phyloP scores from a whole-genome alignment of 768 basidiomycete species.

The Mycena latifolia region DNA sequence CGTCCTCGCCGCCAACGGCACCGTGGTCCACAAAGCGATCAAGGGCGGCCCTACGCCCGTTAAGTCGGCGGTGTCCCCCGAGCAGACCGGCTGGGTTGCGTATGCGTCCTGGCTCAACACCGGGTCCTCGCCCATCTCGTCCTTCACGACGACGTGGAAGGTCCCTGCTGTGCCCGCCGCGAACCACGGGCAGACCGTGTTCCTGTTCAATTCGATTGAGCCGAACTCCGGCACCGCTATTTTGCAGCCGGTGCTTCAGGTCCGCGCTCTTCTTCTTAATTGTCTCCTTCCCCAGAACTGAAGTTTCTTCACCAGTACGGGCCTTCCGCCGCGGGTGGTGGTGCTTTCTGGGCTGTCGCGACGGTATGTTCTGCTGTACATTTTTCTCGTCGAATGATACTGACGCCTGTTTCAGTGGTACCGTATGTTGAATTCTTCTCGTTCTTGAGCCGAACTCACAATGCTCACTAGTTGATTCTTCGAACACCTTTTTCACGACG shows the following conservation, averaged over 20 bases:
- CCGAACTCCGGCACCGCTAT: slow-evolving; percentile 24
- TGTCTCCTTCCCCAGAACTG: neutral
- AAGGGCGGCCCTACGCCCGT: slow-evolving; percentile 7
- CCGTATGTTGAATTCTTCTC: no score
- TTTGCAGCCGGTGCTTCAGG: slow-evolving; percentile 32
- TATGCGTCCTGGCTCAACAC: slow-evolving; percentile 36
- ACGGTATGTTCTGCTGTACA: no score
- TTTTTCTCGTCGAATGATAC: no score
- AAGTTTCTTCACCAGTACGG: slow-evolving; percentile 19
- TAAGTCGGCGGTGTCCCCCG: slow-evolving; percentile 3
- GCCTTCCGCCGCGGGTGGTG: slow-evolving; percentile 35
- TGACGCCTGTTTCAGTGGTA: no score
- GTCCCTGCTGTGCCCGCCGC: slow-evolving; percentile 33
- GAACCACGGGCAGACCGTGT: slow-evolving; percentile 34
- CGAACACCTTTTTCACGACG: slow-evolving; percentile 14
- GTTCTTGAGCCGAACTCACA: no score
- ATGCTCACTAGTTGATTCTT: no score
- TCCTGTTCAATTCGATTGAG: slow-evolving; percentile 37
- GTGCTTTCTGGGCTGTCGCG: slow-evolving; percentile 32
- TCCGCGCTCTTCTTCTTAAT: neutral
- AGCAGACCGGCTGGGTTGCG: slow-evolving; percentile 33
- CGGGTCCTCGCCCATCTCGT: slow-evolving; percentile 31
- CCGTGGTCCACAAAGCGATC: slow-evolving; percentile 21
- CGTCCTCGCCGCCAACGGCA: slow-evolving; percentile 24
- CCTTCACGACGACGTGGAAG: slow-evolving; percentile 34